Base-by-base conservation (phyloP, 2,329 filamentous ascomycete genomes). In the Penicillium rolfsii region DNA sequence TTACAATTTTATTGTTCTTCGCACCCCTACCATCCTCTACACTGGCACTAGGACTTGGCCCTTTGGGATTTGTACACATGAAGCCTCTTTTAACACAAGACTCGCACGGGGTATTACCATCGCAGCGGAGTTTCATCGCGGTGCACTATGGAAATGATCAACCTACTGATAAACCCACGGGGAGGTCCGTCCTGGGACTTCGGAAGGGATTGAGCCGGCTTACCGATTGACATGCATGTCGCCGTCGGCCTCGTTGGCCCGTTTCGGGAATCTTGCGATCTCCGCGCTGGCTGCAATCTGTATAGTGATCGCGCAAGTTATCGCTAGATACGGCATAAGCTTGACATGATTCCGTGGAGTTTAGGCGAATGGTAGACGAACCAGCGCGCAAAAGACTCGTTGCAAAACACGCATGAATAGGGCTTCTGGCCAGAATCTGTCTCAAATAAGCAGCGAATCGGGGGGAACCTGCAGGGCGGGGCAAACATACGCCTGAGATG, bases 191-290 rank as follows among this genome's bases (percentile, higher is more conserved):
- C 11, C 14, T 49, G 14, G 54, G 24, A 53, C 4, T 59, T 53
- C 26, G 38, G 33, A 4, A 11, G 30, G 8, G 16, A 5, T 41
- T 41, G 36, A 24, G 9, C 14, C 52, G 22, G 71, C 74, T 67
- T 70, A 77, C 79, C 36, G 79, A 79, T 73, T 80, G 77, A 66
- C 80, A 81, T 4, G 80, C 80, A 77, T 81, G 80, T 54, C 78
- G 77, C 36, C 79, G 70, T 64, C 80, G 73, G 48, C 80, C 80
- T 67, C 79, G 74, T 64, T 80, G 76, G 9, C 79, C 78, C 0
- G 79, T 79, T 62, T 79, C 78, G 16, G 80, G 80, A 46, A 80
- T 77, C 53, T 75, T 70, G 38, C 74, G 75, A 64, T 78, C 73
- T n/a, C 76, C 78, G 11, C 80, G 74, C 62, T 76, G 70, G 35